Evolutionary conservation across 2,329 filamentous ascomycete genomes (phyloP), one percentile per base, ranked within the genome.

Genomic region (Herpomyces periplanetae): DNA sequence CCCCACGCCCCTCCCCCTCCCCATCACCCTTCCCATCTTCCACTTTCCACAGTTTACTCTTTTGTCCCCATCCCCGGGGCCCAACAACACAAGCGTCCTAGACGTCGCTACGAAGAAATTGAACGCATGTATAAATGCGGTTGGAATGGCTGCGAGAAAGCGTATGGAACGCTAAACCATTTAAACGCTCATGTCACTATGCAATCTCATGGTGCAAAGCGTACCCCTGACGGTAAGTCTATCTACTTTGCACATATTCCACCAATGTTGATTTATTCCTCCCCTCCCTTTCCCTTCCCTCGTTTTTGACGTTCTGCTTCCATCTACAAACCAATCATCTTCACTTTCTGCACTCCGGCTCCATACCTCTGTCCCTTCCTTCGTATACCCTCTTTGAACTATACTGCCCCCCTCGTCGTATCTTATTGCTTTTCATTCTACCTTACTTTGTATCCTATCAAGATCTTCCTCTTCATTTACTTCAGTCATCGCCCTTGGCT

Each of bases 81-180:
- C 6, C 73, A 88, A 36, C 80, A 96, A 37, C 75, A 91, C 39
- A 96, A 96, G 46, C 58, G 80, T 23, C 80, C 80, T 6, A 56
- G 80, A 27, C 51, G 80, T 31, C 57, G 80, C 20, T 96, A 88
- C 32, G 80, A 96, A 40, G 80, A 96, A 37, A 96, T 96, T 30
- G 80, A 96, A 45, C 61, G 80, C 34, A 91, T 96, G 80, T 91
- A 96, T 48, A 91, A 91, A 41, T 96, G 80, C 34, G 80, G 75
- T 11, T 91, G 71, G 68, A 75, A 88, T 27, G 73, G 73, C 5
- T 96, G 80, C 34, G 80, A 96, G 41, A 96, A 96, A 43, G 80
- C 80, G 2, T 96, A 96, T 30, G 80, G 80, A 24, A 96, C 80
- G 18, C 43, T 96, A 25, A 96, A 96, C 39, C 80, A 96, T 37